Conservation (phyloP, 78 protist species). For the Dictyostelium intermedium region DNA sequence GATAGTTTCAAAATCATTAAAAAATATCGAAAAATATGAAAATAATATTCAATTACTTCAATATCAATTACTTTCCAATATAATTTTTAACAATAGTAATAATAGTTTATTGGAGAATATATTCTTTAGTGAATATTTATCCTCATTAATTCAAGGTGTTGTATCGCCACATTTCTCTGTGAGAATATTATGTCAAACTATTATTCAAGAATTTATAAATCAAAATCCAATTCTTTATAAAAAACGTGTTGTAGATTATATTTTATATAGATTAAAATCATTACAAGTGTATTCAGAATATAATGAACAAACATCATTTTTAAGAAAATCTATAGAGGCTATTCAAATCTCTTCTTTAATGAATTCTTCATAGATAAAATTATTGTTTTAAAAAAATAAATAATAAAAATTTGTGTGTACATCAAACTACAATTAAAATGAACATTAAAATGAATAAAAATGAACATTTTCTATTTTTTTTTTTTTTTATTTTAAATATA, state of each 20-base stretch:
- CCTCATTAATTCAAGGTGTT: background rate
- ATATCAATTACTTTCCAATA: background rate
- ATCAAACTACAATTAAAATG: too few relatives aligned
- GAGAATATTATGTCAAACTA: background rate
- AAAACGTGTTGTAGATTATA: background rate
- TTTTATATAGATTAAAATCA: background rate
- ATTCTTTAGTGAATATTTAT: background rate
- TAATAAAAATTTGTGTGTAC: too few relatives aligned
- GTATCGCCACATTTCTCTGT: background rate
- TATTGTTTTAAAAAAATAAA: too few relatives aligned
- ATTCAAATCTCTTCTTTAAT: background rate
- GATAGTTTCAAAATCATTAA: background rate
- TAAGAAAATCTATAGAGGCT: background rate
- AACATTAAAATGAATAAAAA: too few relatives aligned
- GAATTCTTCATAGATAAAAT: background rate
- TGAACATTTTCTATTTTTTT: too few relatives aligned
- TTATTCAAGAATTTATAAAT: conserved; percentile 6
- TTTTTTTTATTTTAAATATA: too few relatives aligned
- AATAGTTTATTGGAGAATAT: background rate
- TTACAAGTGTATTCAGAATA: background rate
- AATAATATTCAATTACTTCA: background rate
- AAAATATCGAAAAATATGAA: background rate
- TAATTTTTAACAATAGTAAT: background rate
- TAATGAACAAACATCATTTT: background rate
- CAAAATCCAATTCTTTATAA: background rate